Evolutionary conservation across 78 protist species (phyloP).

Genomic region (Polysphondylium violaceum): DNA sequence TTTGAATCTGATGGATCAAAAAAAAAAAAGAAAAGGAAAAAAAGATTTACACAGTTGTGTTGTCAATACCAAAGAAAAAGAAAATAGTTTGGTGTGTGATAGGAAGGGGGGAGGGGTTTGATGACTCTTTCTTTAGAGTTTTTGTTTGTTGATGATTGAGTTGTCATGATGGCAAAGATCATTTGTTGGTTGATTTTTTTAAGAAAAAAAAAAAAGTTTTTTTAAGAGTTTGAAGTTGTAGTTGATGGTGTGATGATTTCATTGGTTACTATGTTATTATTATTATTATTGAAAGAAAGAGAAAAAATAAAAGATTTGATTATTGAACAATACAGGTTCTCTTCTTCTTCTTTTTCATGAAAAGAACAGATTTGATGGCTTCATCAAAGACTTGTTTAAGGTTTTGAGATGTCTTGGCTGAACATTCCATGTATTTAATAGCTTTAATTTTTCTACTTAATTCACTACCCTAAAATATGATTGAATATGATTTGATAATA

Average conservation of each 20-base stretch:
- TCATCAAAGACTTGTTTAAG: constrained; percentile 95
- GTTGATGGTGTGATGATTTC: not conserved
- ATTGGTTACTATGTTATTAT: not conserved
- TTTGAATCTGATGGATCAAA: too few relatives aligned
- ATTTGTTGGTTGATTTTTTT: too few relatives aligned
- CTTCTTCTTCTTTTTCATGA: constrained; percentile 65
- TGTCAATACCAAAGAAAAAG: too few relatives aligned
- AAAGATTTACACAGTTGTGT: too few relatives aligned
- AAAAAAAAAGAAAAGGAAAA: too few relatives aligned
- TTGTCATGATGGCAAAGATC: too few relatives aligned
- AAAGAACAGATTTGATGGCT: constrained; percentile 92
- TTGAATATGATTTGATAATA: not conserved
- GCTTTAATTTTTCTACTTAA: constrained; percentile 86
- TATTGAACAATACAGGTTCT: constrained; percentile 52
- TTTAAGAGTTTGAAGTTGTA: not conserved
- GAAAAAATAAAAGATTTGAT: not conserved
- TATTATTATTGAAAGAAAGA: not conserved
- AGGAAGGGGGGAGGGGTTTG: too few relatives aligned
- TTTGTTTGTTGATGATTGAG: too few relatives aligned
- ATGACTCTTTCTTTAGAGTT: too few relatives aligned
- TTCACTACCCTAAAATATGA: constrained; percentile 58
- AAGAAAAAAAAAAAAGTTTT: not conserved
- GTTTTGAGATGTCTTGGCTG: constrained; percentile 91
- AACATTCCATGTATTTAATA: constrained; percentile 93
- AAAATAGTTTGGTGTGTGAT: too few relatives aligned